Conservation (phyloP, 805 yeast genomes). For the Jamesozyma spencerorum region DNA sequence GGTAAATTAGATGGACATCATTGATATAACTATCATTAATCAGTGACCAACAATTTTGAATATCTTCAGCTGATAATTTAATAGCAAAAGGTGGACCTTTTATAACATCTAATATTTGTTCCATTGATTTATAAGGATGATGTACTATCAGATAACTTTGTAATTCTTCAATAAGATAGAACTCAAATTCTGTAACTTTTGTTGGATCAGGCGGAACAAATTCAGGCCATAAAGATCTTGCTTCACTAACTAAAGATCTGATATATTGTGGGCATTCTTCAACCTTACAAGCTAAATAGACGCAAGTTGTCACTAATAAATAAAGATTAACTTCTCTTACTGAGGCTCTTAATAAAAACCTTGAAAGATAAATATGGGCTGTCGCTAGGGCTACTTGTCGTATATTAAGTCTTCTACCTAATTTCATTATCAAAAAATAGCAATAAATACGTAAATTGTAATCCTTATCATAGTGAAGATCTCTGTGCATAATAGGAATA, state of each 20-base stretch:
- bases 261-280: slow-evolving; percentile 96
- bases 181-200: slow-evolving; percentile 90
- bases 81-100: slow-evolving; percentile 27
- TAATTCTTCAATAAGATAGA: slow-evolving; percentile 83
- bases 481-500: slow-evolving; percentile 34
- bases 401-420: slow-evolving; percentile 69
- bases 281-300: slow-evolving; percentile 84
- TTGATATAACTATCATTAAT: slow-evolving; percentile 85
- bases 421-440: slow-evolving; percentile 61
- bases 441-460: slow-evolving; percentile 65
- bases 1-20: slow-evolving; percentile 70
- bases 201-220: slow-evolving; percentile 86
- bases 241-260: slow-evolving; percentile 71
- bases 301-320: slow-evolving; percentile 69
- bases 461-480: slow-evolving; percentile 37
- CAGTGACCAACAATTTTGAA: slow-evolving; percentile 82
- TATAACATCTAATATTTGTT: slow-evolving; percentile 40
- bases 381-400: slow-evolving; percentile 82
- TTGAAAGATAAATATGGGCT: slow-evolving; percentile 74
- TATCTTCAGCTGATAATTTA: slow-evolving; percentile 48
- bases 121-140: slow-evolving; percentile 62
- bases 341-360: slow-evolving; percentile 66
- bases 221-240: slow-evolving; percentile 89
- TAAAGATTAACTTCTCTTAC: slow-evolving; percentile 77
- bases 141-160: slow-evolving; percentile 61